phyloP scores from a whole-genome alignment of 169 alveolate genomes.

The Pseudocohnilembus persalinus region DNA sequence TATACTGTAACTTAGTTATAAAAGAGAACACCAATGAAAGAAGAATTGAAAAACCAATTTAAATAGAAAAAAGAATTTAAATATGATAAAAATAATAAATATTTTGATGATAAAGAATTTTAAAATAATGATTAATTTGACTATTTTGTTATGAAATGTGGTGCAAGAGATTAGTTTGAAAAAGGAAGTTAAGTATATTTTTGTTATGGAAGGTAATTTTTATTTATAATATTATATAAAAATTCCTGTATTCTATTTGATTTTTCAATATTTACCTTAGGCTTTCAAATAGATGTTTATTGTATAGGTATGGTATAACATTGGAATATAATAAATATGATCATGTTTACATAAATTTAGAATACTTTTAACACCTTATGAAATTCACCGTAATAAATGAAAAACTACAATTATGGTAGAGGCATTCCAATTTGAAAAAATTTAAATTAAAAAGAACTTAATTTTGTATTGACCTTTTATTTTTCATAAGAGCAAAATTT shows the following conservation, averaged over 20 bases:
- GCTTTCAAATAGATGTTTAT: slow-evolving; percentile 31
- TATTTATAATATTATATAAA: too few species aligned
- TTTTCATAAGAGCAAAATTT: not conserved
- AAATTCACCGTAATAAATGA: not conserved
- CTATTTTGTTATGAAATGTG: slow-evolving; percentile 24
- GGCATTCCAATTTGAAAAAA: not conserved
- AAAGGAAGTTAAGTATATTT: slow-evolving; percentile 23
- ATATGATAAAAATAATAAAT: not conserved
- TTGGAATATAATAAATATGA: slow-evolving; percentile 32
- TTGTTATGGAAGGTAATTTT: slow-evolving; percentile 20
- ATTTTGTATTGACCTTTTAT: not conserved
- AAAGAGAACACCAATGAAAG: not conserved
- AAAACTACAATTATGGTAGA: not conserved
- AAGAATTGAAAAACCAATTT: not conserved
- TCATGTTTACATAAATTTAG: slow-evolving; percentile 17
- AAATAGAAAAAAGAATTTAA: too few species aligned
- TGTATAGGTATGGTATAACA: slow-evolving; percentile 28
- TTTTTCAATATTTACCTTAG: not conserved
- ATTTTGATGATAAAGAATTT: too few species aligned
- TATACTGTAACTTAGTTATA: not conserved
- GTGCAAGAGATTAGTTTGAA: slow-evolving; percentile 22
- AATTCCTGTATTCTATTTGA: not conserved
- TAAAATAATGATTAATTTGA: not conserved
- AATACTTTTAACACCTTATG: not conserved
- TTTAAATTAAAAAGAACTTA: not conserved